These are phyloP conservation scores for Chrysanthemum lavandulifolium DNA, from an alignment of 129 eudicot species.

Conservation along the genomic window DNA sequence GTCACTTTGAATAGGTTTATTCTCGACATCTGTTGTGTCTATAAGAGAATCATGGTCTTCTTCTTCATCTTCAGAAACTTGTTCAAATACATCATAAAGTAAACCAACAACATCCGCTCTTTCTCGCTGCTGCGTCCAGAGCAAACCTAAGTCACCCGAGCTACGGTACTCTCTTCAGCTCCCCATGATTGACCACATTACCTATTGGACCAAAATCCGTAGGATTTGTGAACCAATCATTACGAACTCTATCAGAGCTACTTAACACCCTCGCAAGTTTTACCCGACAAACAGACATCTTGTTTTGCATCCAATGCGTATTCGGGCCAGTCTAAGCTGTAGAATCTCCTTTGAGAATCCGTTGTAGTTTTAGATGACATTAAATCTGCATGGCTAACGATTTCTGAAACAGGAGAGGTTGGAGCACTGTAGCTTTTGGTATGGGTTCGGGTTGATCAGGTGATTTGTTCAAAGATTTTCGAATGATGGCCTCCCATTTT, in stretches of 20 bases:
- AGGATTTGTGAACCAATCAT: slow-evolving; percentile 41
- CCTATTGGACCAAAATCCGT: slow-evolving; percentile 15
- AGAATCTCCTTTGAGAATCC: slow-evolving; percentile 24
- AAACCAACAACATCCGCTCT: slow-evolving; percentile 41
- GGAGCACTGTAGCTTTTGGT: slow-evolving; percentile 89
- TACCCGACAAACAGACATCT: slow-evolving; percentile 44
- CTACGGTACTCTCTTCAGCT: slow-evolving; percentile 58
- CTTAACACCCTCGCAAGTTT: slow-evolving; percentile 67
- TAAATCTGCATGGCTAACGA: slow-evolving; percentile 20
- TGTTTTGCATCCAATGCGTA: slow-evolving; percentile 56
- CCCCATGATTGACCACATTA: slow-evolving; percentile 18
- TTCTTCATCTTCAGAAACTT: slow-evolving; percentile 61
- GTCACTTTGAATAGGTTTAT: slow-evolving; percentile 1
- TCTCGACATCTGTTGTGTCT: slow-evolving; percentile 34
- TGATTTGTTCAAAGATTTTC: slow-evolving; percentile 69
- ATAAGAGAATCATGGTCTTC: slow-evolving; percentile 37
- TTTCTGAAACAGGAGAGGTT: slow-evolving; percentile 66
- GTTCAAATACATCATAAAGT: slow-evolving; percentile 51
- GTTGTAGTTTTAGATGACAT: neutral
- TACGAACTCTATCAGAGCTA: slow-evolving; percentile 55
- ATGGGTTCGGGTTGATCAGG: slow-evolving; percentile 39
- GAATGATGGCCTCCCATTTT: slow-evolving; percentile 89
- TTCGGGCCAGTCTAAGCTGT: slow-evolving; percentile 73
- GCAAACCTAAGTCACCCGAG: slow-evolving; percentile 61
- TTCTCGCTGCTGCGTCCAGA: slow-evolving; percentile 43